Evolutionary conservation across 139 green algal species (phyloP), one percentile per base, ranked within the genome.

Genomic region (Trebouxia sp.): DNA sequence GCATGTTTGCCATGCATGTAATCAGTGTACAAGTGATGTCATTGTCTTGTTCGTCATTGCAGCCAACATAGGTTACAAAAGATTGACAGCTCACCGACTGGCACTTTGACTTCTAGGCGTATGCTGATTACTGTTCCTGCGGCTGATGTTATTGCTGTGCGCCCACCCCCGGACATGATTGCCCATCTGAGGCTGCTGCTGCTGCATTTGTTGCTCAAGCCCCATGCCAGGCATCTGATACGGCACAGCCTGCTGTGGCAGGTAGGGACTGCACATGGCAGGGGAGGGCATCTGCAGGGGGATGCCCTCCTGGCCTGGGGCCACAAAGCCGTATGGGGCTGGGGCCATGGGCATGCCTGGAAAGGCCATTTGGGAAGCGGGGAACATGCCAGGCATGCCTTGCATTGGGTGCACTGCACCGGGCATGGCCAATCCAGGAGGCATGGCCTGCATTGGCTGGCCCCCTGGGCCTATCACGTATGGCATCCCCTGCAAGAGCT

Each of bases 151-250:
- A 26, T 72, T 72, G 62, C 43, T 72, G 62, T 28, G 1, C 1
- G 62, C 20, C 62, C 62, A 45, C 10, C 28, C 15, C 62, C 62
- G 42, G 35, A 14, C 35, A 45, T 72, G 15, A 35, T 26, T 72
- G 14, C 62, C 62, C 62, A 72, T 72, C 35, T 72, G 62, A 11
- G 62, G 62, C 62, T 72, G 62, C 32, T 72, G 62, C 62, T 72
- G 62, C 32, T 72, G 62, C 35, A 72, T 72, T 35, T 72, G 62
- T 41, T 72, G 62, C 62, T 72, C 62, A 72, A 72, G 62, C 14
- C 35, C 43, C 62, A 72, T 72, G 62, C 32, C 62, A 42, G 62
- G 62, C 62, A 72, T 0, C 32, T 39, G 32, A 72, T 30, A 72
- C 7, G 62, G 62, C 62, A 72, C 43, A 1, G 37, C 32, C 12